These are phyloP conservation scores for Exophiala calicioides DNA, from an alignment of 2,329 filamentous ascomycete genomes.

Conservation along the genomic window DNA sequence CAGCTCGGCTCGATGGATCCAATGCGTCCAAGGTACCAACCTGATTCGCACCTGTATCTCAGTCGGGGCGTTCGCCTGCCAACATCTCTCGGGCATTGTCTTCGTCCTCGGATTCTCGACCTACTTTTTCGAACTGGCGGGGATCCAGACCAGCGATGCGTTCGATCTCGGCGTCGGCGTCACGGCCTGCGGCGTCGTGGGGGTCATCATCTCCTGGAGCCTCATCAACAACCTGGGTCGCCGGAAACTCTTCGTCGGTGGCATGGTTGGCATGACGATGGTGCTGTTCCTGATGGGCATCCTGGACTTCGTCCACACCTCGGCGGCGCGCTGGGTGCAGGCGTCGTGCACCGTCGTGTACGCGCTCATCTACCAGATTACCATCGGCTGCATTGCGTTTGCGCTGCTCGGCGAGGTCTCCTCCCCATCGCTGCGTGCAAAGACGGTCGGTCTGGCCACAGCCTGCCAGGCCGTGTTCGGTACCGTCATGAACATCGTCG, in stretches of 20 bases:
- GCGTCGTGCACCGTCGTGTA: constrained; percentile 42
- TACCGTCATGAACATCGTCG: constrained; percentile 40
- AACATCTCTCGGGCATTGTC: constrained; percentile 46
- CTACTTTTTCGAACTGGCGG: constrained; percentile 50
- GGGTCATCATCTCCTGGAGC: constrained; percentile 41
- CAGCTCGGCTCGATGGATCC: constrained; percentile 36
- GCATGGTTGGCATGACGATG: constrained; percentile 36
- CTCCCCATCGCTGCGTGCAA: constrained; percentile 45
- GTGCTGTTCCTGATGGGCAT: constrained; percentile 44
- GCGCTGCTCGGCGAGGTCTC: constrained; percentile 51
- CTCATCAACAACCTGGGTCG: constrained; percentile 39
- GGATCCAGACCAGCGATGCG: constrained; percentile 37
- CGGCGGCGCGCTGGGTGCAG: constrained; percentile 39
- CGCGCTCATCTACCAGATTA: constrained; percentile 43
- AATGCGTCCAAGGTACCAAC: constrained; percentile 47
- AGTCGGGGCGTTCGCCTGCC: constrained; percentile 45
- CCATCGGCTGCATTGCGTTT: constrained; percentile 47
- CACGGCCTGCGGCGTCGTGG: constrained; percentile 42
- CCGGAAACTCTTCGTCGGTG: constrained; percentile 36
- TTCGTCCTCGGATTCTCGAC: constrained; percentile 48
- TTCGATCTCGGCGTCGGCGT: constrained; percentile 45
- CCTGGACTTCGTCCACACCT: constrained; percentile 41
- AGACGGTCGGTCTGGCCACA: constrained; percentile 48
- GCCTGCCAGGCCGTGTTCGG: constrained; percentile 43
- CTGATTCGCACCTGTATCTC: constrained; percentile 47